Base-by-base conservation (phyloP, 2,329 filamentous ascomycete species). In the Trichoderma breve region DNA sequence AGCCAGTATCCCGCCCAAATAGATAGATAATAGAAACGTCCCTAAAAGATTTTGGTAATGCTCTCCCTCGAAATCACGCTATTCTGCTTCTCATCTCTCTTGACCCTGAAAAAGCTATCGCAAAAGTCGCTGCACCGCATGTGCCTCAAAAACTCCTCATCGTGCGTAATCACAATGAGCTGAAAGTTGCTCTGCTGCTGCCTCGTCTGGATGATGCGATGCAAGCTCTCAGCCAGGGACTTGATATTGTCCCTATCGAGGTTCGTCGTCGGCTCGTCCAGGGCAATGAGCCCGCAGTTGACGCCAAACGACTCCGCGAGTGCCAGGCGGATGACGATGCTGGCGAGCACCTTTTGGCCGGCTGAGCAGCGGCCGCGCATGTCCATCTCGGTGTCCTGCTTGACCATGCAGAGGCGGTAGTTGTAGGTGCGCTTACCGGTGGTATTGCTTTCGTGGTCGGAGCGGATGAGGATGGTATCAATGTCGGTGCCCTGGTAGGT, bases 401-500 rank as follows among this genome's bases (percentile, higher is more conserved):
- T 99, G 76, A 97, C 90, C 96, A 99, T 99, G 82, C 93, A 95
- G 6, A 99, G 92, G 61, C 96, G 93, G 85, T 99, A 99, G 83
- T 99, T 98, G 87, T 98, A 98, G 74, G 87, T 93, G 77, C 93
- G 91, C 78, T 93, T 94, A 67, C 89, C 91, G 71, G 89, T 82
- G 53, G 86, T 86, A 61, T 88, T 86, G 63, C 88, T 89, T 80
- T 98, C 96, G 76, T 91, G 92, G 81, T 98, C 95, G 21, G 95
- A 97, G 53, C 93, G 92, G 82, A 99, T 98, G 78, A 97, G 88
- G 79, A 99, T 97, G 1, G 93, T 96, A 84, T 99, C 96, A 70
- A 99, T 95, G 79, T 99, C 96, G 0, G 95, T 98, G 75, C 96
- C 96, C 80, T 97, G 93, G 82, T 99, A 99, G 1, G 96, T 98